Base-by-base conservation (phyloP, 1,139 yeast genomes). In the Suhomyces bolitotheri region DNA sequence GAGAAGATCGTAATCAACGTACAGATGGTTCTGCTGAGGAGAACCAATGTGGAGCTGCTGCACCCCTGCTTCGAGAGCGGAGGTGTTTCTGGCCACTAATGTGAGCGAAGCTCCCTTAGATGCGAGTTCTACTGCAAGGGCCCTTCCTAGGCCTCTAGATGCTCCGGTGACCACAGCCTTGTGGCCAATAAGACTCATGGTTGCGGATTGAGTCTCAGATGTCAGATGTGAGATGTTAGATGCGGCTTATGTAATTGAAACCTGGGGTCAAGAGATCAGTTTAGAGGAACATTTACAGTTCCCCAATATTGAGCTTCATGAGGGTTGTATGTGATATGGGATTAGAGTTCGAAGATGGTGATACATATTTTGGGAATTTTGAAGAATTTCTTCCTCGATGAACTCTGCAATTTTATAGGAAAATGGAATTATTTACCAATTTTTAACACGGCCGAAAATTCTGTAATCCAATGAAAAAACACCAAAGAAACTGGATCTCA, bases 121-220 rank as follows among this genome's bases (percentile, higher is more conserved):
- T 0, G 95, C 81, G 22, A 90, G 63, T 34, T 56, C 59, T 25
- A 60, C 51, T 0, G 92, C 82, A 12, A 90, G 74, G 0, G 80
- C 79, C 5, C 71, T 62, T 0, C 98, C 98, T 19, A 90, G 68
- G 0, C 97, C 97, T 46, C 78, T 65, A 0, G 96, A 85, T 0
- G 88, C 96, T 0, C 98, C 98, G 0, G 97, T 89, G 1, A 90
- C 62, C 4, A 83, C 47, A 0, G 87, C 89, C 22, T 64, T 69
- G 33, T 51, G 54, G 1, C 61, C 60, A 0, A 45, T 17, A 9
- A 41, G 24, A 17, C 25, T 33, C 41, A 38, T 37, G n/a, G 9
- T n/a, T 5, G 21, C 10, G 8, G 16, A 10, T 16, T 6, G 15
- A 3, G 13, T 10, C 7, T 16, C 7, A 22, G 5, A n/a, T 5